Evolutionary conservation across 257 asterid species (phyloP).

Genomic region (Solanum clarkiae): DNA sequence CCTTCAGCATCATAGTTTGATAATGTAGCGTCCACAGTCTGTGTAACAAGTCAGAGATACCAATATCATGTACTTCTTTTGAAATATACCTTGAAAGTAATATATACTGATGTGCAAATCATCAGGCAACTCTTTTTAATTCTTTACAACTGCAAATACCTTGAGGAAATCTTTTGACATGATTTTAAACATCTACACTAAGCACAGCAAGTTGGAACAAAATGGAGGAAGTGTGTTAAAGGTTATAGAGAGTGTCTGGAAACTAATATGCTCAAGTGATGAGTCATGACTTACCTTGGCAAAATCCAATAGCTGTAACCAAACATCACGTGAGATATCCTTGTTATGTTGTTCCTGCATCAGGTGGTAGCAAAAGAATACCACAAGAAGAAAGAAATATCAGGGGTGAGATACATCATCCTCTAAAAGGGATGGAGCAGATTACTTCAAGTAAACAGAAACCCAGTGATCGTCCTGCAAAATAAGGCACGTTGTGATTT

Average conservation of each 20-base stretch:
- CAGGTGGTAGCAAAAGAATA: background rate
- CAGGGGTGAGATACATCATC: background rate
- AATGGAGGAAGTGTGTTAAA: background rate
- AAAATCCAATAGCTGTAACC: slow-evolving; percentile 95
- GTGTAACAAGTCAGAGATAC: slow-evolving; percentile 10
- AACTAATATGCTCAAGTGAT: background rate
- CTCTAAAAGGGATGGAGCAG: background rate
- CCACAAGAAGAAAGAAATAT: background rate
- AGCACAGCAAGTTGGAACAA: background rate
- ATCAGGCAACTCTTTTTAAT: too few relatives aligned
- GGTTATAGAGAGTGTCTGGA: background rate
- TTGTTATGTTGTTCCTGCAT: slow-evolving; percentile 86
- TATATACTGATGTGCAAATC: background rate
- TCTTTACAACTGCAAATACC: background rate
- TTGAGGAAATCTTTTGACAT: background rate
- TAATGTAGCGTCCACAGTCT: slow-evolving; percentile 71
- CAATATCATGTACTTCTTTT: background rate
- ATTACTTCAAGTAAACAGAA: background rate
- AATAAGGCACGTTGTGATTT: background rate
- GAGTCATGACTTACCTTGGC: slow-evolving; percentile 49
- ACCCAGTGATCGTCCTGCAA: background rate
- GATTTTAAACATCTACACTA: background rate
- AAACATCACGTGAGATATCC: slow-evolving; percentile 92
- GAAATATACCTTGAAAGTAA: background rate
- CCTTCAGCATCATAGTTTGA: slow-evolving; percentile 94